Conservation (phyloP, 352 stramenopile species). For the Pythium coloratum region DNA sequence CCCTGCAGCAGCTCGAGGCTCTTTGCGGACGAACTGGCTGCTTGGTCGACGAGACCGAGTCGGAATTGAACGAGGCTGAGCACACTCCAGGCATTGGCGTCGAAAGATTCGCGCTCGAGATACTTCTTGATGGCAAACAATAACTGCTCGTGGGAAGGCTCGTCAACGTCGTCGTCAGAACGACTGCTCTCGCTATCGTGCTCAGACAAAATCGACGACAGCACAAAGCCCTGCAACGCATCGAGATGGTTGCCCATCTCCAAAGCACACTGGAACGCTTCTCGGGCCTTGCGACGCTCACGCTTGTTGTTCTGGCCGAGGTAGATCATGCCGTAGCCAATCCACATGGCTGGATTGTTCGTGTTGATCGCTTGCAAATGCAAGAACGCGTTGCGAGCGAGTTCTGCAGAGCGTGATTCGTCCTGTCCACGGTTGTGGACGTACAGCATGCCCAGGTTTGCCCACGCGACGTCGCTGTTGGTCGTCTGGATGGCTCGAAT, state of each 20-base stretch:
- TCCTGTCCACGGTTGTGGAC: slow-evolving; percentile 31
- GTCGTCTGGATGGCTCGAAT: slow-evolving; percentile 59
- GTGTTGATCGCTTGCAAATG: slow-evolving; percentile 81
- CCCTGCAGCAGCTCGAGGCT: slow-evolving; percentile 1
- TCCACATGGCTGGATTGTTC: slow-evolving; percentile 86
- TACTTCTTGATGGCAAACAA: slow-evolving; percentile 81
- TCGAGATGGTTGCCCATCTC: slow-evolving; percentile 75
- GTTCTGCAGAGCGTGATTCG: slow-evolving; percentile 23
- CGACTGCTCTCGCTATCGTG: slow-evolving; percentile 17
- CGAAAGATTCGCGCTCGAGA: slow-evolving; percentile 68
- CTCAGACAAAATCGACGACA: slow-evolving; percentile 32
- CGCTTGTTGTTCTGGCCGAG: slow-evolving; percentile 35
- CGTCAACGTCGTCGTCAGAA: slow-evolving; percentile 22
- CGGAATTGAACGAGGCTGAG: slow-evolving; percentile 64
- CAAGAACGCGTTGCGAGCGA: slow-evolving; percentile 80
- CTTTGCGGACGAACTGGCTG: slow-evolving; percentile 35
- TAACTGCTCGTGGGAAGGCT: slow-evolving; percentile 14
- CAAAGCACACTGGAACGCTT: slow-evolving; percentile 79
- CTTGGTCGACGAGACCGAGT: slow-evolving; percentile 45
- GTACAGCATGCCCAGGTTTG: slow-evolving; percentile 87
- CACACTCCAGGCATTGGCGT: slow-evolving; percentile 58
- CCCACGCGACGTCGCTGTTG: slow-evolving; percentile 71
- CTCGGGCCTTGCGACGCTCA: slow-evolving; percentile 53
- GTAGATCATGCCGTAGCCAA: slow-evolving; percentile 80
- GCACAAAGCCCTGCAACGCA: slow-evolving; percentile 60